Conservation (phyloP, 768 basidiomycete genomes). For the Amanita thiersii region DNA sequence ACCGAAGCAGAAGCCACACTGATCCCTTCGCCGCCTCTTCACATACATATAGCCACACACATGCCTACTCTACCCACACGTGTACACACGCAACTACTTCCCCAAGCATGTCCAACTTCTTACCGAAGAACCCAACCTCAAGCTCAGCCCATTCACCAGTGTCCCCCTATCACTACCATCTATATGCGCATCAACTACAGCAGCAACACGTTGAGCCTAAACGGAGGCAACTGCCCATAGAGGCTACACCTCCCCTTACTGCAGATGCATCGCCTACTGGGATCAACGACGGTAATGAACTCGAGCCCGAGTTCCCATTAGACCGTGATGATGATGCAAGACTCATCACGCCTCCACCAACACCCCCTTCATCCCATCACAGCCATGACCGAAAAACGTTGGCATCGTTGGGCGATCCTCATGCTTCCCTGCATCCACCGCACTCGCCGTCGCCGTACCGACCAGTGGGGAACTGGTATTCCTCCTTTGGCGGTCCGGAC, state of each 20-base stretch:
- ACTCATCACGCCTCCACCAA: conserved; percentile 6
- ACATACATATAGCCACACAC: background rate
- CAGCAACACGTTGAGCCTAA: background rate
- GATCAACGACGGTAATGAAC: conserved; percentile 2
- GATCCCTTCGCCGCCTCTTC: conserved; percentile 4
- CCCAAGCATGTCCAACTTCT: background rate
- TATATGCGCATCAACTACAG: background rate
- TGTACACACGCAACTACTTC: background rate
- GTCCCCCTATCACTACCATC: background rate
- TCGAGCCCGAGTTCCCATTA: conserved; percentile 8
- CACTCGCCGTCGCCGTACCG: conserved; percentile 4
- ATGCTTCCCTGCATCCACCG: too few species aligned
- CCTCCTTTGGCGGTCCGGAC: background rate
- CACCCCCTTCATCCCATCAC: too few species aligned
- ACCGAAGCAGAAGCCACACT: conserved; percentile 7
- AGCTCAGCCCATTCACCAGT: too few species aligned
- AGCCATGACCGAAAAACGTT: too few species aligned
- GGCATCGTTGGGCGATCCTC: too few species aligned
- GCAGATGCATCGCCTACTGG: conserved; percentile 7
- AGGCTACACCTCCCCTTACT: conserved; percentile 5
- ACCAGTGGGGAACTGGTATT: conserved; percentile 5
- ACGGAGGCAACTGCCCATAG: background rate
- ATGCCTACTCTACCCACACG: background rate
- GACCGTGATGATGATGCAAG: conserved; percentile 6
- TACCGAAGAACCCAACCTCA: conserved; percentile 4